Conservation (phyloP, 352 stramenopile genomes). For the Globisporangium cederbergense region DNA sequence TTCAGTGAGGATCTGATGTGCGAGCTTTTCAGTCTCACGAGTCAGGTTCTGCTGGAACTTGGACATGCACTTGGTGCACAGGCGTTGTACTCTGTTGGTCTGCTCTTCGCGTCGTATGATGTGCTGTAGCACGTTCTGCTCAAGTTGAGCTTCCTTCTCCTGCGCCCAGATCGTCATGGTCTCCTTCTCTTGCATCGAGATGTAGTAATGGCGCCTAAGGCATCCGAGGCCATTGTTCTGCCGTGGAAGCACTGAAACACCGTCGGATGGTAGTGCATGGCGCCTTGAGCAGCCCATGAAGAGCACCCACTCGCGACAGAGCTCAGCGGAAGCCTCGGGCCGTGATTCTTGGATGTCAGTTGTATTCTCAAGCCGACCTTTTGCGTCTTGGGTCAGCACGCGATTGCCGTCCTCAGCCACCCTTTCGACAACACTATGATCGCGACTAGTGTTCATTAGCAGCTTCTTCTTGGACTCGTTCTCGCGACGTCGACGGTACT, state of each 20-base stretch:
- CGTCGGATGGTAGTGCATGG: not conserved
- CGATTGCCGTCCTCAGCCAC: constrained; percentile 33
- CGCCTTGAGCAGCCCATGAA: constrained; percentile 51
- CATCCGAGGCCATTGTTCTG: constrained; percentile 44
- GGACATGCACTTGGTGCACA: constrained; percentile 55
- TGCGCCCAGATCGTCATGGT: constrained; percentile 59
- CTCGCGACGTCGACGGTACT: constrained; percentile 30
- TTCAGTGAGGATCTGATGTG: constrained; percentile 37
- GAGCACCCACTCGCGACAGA: constrained; percentile 75
- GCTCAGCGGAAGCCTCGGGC: constrained; percentile 29
- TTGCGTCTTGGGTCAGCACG: constrained; percentile 44
- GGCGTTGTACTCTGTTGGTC: constrained; percentile 29
- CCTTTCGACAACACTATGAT: not conserved
- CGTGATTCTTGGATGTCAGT: constrained; percentile 37
- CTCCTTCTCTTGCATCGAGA: constrained; percentile 59
- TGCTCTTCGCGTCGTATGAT: constrained; percentile 66
- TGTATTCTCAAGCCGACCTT: constrained; percentile 7
- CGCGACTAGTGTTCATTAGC: not conserved
- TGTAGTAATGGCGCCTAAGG: constrained; percentile 71
- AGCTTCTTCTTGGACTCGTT: constrained; percentile 6
- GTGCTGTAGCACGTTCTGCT: constrained; percentile 45
- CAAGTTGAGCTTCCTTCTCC: constrained; percentile 59
- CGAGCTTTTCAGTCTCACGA: constrained; percentile 35
- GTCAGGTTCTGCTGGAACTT: constrained; percentile 63
- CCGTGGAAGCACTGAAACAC: constrained; percentile 4